A percentile compares a stretch with the other conserved stretches of the same genome.
These are phyloP conservation scores for Russula ochroleuca DNA, from an alignment of 768 basidiomycete species.

Conservation along the genomic window DNA sequence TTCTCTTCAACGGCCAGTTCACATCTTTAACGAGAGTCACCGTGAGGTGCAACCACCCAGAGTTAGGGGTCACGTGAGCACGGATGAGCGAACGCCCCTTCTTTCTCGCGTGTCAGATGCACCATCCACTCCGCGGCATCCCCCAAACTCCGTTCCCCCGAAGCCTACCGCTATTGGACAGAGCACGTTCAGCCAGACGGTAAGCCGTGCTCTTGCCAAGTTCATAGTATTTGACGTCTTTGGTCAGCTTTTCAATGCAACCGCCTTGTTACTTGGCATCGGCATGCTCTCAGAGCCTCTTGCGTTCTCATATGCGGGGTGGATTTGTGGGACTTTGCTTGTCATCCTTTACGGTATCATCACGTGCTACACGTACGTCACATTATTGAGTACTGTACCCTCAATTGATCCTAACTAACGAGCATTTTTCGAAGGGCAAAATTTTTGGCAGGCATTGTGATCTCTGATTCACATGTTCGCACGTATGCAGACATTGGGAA, in stretches of 20 bases:
- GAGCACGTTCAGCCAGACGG: conserved; percentile 31
- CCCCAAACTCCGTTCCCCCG: neutral
- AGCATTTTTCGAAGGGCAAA: conserved; percentile 58
- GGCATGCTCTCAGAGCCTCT: conserved; percentile 88
- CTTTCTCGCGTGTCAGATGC: conserved; percentile 13
- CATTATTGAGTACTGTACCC: neutral
- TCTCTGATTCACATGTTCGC: conserved; percentile 60
- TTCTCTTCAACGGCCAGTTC: neutral
- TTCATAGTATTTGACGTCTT: neutral
- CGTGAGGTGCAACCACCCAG: neutral
- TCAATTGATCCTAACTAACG: too few relatives aligned
- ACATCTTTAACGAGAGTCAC: neutral
- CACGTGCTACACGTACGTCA: conserved; percentile 83
- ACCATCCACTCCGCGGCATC: neutral
- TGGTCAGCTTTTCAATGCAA: conserved; percentile 78
- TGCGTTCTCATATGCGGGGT: conserved; percentile 89
- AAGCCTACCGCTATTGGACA: conserved; percentile 11
- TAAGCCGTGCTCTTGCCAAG: neutral
- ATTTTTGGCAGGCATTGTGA: conserved; percentile 72
- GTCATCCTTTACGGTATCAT: conserved; percentile 73
- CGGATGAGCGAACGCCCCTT: conserved; percentile 18
- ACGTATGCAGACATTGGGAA: conserved; percentile 89
- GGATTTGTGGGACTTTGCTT: conserved; percentile 71
- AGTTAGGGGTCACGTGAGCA: neutral
- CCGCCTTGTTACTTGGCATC: conserved; percentile 80